These are phyloP conservation scores for Hevea brasiliensis DNA, from an alignment of 345 rosid genomes.

Conservation along the genomic window DNA sequence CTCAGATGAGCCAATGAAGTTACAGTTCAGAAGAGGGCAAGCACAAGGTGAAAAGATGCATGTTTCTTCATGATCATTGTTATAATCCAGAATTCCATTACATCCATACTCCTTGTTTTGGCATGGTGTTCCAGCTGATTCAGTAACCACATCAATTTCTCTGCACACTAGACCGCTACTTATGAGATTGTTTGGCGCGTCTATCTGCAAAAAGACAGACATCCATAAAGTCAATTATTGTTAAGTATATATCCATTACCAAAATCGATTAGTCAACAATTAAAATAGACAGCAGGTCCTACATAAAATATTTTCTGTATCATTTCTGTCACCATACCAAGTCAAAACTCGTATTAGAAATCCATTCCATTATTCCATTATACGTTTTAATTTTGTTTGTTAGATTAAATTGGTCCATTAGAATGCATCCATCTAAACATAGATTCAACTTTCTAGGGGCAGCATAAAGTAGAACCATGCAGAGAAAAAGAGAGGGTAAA, in stretches of 20 bases:
- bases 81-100: constrained; percentile 27
- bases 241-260: not conserved
- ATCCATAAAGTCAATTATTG: not conserved
- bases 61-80: constrained; percentile 41
- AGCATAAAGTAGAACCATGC: not conserved
- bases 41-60: constrained; percentile 45
- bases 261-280: not conserved
- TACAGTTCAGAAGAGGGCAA: constrained; percentile 54
- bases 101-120: constrained; percentile 51
- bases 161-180: constrained; percentile 26
- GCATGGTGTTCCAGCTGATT: constrained; percentile 45
- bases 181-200: constrained; percentile 4
- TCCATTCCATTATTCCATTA: not conserved
- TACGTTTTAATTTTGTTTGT: not conserved
- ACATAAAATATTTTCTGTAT: not conserved
- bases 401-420: too few species aligned
- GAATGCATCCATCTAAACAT: not conserved
- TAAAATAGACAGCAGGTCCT: not conserved
- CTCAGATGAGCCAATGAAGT: constrained; percentile 39
- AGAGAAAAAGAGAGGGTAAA: not conserved
- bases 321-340: not conserved
- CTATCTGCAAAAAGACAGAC: constrained; percentile 25
- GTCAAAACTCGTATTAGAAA: not conserved
- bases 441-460: not conserved
- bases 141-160: constrained; percentile 56